Evolutionary conservation across 106 monocot species (phyloP), one percentile per base, ranked within the genome.

Genomic region (Amphibolis antarctica): DNA sequence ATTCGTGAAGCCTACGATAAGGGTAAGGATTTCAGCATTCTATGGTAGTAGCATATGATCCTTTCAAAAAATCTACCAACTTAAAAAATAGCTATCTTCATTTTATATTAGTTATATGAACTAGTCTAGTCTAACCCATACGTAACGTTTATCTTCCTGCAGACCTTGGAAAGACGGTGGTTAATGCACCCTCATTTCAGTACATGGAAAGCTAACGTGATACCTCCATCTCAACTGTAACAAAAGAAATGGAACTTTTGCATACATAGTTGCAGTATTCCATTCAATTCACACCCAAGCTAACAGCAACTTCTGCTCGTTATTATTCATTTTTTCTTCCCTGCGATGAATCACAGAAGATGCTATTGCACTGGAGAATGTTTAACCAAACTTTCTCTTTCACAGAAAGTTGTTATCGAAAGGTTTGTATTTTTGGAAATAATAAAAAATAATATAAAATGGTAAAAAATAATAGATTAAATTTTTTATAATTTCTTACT

Each of bases 111-210:
- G 60, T 42, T 5, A 27, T 60, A n/a, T n/a, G n/a, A n/a, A n/a
- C 60, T 43, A 19, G 42, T 12, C 25, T 25, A 12, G 51, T 26
- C 3, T 21, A 12, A 19, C 2, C 24, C 22, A 42, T 28, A 7
- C 52, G 28, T 62, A 62, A 29, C 7, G 52, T 60, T 63, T 46
- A 13, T 15, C 18, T 64, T 25, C 5, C 21, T 85, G 66, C 80
- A 92, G 92, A 80, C 24, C 28, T 57, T 3, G 55, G 74, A 59
- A 88, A 75, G 71, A 85, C 88, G 19, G 81, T 78, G 62, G 71
- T 66, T 31, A 85, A 71, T 60, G 88, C 88, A 1, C 93, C 93
- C 14, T 4, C 78, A 24, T 80, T 46, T 63, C 93, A 88, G 44
- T 77, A 64, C 63, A 93, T 93, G 93, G 85, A 83, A 70, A 85